Evolutionary conservation across 1,139 yeast genomes (phyloP), one percentile per base, ranked within the genome.

Genomic region (Saccharomyces hybrid): DNA sequence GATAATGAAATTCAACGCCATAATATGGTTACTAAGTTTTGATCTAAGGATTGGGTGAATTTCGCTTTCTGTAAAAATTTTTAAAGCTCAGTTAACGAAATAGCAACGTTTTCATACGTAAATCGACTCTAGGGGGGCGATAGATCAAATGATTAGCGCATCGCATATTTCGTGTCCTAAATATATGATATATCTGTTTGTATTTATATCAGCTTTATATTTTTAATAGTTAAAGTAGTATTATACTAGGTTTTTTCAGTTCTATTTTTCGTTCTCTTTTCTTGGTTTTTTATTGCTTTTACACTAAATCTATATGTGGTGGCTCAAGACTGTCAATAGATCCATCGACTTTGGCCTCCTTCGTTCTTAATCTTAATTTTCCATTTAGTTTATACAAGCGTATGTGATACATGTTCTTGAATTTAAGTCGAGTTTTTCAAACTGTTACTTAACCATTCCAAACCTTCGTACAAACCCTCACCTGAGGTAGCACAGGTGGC

Each of bases 401-500:
- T 38, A 38, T 38, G 16, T 38, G 44, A 38, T 38, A 21, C 44
- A 38, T 38, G 19, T 38, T 19, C 44, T 38, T 16, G 44, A 38
- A 19, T 38, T 60, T 60, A 66, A 48, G 70, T 64, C 64, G 68
- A 72, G 63, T 83, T 86, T 81, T 86, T 86, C 78, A 88, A 83
- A 79, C 86, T 86, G 71, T 84, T 83, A 66, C 88, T 81, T 72
- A 88, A 83, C 96, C 96, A 88, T 77, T 88, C 95, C 74, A 88
- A 79, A 74, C 95, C 96, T 74, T 88, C 95, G 69, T 85, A 84
- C 72, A 88, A 80, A 74, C 96, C 96, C 73, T 87, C 95, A 75
- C 96, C 96, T 58, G 95, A 84, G 66, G 89, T 87, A 61, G 96
- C 96, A 73, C 93, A 86, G 57, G 95, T 83, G 58, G 95, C 88